Evolutionary conservation across 371 early-diverging fungal species (phyloP), one percentile per base, ranked within the genome.

Genomic region (Mortierella sp.): DNA sequence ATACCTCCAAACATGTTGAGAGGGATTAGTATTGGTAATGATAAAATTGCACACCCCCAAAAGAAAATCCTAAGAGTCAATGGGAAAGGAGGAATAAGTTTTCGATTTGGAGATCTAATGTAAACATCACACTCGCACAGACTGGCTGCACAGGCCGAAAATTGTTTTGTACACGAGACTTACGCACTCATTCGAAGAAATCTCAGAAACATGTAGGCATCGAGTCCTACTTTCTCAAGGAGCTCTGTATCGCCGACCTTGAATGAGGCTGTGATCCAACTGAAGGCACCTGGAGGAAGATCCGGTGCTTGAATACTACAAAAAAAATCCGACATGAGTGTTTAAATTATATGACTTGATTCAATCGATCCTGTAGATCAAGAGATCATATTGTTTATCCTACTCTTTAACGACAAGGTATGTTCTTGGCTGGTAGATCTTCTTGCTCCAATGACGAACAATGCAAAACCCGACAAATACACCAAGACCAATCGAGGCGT

Each of bases 201-300:
- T 53, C 90, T 86, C 23, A 95, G 77, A 40, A 92, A 92, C 92
- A 95, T 92, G 80, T 88, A 94, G 17, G 91, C 86, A 82, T 95
- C 95, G 32, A 95, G 86, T 3, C 93, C 93, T 57, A 90, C 87
- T 12, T 86, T 85, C 26, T 83, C 78, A 22, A 93, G 84, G 17
- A 94, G 76, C 12, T 86, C 85, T 1, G 86, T 86, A 57, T 93
- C 93, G 42, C 84, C 72, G 65, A 88, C 83, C 42, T 72, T 78
- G 28, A 93, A 82, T 42, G 90, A 66, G 0, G 87, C 78, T 34
- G 80, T 57, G 61, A 95, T 82, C 94, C 94, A 95, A 23, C 71
- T 68, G 12, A 93, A 74, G 56, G 82, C 68, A 1, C 90, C 86
- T 10, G 70, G 65, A 37, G 90, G 85, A n/a, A 92, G 76, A 6